Evolutionary conservation across 495 filamentous ascomycete genomes (phyloP).

Genomic region (Penicillium riverlandense): DNA sequence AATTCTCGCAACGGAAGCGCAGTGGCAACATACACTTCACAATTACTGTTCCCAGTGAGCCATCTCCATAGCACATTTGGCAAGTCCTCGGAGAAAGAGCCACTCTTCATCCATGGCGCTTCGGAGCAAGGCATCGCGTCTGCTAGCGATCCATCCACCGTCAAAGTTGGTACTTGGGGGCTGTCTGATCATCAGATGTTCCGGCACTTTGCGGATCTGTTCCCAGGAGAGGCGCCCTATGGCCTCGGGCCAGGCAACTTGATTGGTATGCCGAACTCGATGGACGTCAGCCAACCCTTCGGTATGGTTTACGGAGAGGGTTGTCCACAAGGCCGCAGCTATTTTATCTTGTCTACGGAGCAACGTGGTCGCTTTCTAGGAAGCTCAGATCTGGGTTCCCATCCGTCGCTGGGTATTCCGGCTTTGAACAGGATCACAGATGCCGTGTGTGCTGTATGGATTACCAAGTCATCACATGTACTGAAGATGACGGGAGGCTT

Average conservation of each 20-base stretch:
- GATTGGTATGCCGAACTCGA: constrained; percentile 70
- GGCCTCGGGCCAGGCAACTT: constrained; percentile 71
- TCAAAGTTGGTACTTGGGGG: constrained; percentile 81
- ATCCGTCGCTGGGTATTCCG: constrained; percentile 60
- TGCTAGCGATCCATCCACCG: constrained; percentile 65
- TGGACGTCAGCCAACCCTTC: constrained; percentile 81
- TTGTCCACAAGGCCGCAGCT: constrained; percentile 68
- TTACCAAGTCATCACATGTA: constrained; percentile 72
- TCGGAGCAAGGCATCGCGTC: constrained; percentile 66
- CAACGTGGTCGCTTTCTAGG: constrained; percentile 69
- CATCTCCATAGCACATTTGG: constrained; percentile 69
- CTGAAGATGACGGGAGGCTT: constrained; percentile 68
- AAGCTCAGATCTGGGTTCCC: constrained; percentile 40
- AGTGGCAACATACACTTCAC: constrained; percentile 72
- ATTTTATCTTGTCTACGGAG: constrained; percentile 68
- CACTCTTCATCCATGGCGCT: constrained; percentile 74
- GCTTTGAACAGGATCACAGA: constrained; percentile 53
- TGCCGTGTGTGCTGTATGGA: constrained; percentile 75
- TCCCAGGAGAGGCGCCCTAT: constrained; percentile 66
- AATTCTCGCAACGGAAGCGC: constrained; percentile 48
- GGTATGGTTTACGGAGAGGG: constrained; percentile 83
- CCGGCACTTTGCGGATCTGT: constrained; percentile 66
- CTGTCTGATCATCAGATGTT: constrained; percentile 66
- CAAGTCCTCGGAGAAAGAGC: constrained; percentile 56
- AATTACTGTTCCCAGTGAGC: constrained; percentile 65